Base-by-base conservation (phyloP, 169 alveolate species). In the Cryptosporidium canis region DNA sequence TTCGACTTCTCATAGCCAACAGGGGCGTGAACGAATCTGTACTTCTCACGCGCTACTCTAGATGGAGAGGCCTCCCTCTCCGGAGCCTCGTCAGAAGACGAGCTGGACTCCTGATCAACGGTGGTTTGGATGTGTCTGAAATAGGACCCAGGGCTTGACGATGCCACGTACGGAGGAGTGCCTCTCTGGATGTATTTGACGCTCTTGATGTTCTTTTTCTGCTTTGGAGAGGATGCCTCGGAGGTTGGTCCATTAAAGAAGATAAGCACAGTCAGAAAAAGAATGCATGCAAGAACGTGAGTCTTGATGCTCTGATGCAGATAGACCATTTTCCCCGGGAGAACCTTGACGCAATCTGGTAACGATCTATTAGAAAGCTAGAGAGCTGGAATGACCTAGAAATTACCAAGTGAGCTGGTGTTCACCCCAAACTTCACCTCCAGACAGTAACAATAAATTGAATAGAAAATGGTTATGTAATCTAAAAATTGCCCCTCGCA, bases 1-100 rank as follows among this genome's bases (percentile, higher is more conserved):
- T 8, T 39, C 5, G 71, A 31, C 39, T 58, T 58, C 0, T 53
- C 63, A 61, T 77, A 77, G 14, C 87, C 87, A 3, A 39, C 87
- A 8, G 87, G 87, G 27, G 71, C 48, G 24, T 77, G 87, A 55
- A 77, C 87, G 37, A 55, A 77, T 41, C 87, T 45, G 44, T 77
- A 77, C 37, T 43, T 66, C 18, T 33, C 16, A 14, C 14, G 3
- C n/a, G 11, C n/a, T 37, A 11, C 16, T 77, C 37, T 77, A 6
- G 45, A 3, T 5, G 37, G 65, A 33, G 70, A 45, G 8, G 2
- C 41, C 6, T 24, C 53, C 24, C 53, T 48, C 48, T 53, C 55
- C 6, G 31, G 35, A 45, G 41, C 27, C 24, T 24, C 53, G 6
- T 70, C 84, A 9, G 84, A 27, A 31, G 84, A 51, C 8, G 85